Conservation (phyloP, 805 yeast species). For the Candida fluviatilis region DNA sequence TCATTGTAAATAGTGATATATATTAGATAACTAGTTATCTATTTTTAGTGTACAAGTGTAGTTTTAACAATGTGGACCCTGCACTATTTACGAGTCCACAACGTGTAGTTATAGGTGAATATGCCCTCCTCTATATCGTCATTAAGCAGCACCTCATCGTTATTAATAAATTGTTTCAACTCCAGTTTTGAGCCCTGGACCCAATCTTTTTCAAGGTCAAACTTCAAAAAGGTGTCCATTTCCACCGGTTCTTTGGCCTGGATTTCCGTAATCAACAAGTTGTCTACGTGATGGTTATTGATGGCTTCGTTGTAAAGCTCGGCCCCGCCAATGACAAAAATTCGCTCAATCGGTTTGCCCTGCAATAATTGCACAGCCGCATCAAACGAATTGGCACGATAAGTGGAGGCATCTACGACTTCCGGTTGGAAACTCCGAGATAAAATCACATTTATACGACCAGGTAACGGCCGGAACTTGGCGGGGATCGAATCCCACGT, state of each 20-base stretch:
- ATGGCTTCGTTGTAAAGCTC: conserved; percentile 68
- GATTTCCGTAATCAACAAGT: conserved; percentile 70
- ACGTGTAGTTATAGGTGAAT: conserved; percentile 53
- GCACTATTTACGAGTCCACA: conserved; percentile 43
- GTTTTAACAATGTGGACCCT: no score
- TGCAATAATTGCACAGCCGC: conserved; percentile 15
- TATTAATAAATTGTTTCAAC: conserved; percentile 37
- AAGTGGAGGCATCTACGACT: conserved; percentile 19
- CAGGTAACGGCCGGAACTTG: conserved; percentile 77
- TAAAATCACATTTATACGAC: conserved; percentile 70
- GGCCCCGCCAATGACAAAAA: conserved; percentile 91
- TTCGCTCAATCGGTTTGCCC: conserved; percentile 40
- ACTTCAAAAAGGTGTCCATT: conserved; percentile 70
- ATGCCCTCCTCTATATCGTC: conserved; percentile 35
- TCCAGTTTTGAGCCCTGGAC: conserved; percentile 24
- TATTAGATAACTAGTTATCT: neutral
- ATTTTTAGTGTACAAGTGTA: neutral
- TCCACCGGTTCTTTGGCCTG: conserved; percentile 33
- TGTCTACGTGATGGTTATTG: conserved; percentile 40
- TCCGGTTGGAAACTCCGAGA: conserved; percentile 42
- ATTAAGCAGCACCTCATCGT: conserved; percentile 11
- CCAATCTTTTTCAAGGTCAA: conserved; percentile 30
- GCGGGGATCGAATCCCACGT: conserved; percentile 94
- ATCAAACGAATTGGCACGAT: conserved; percentile 26
- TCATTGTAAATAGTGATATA: neutral